These are phyloP conservation scores for Cairneyella variabilis DNA, from an alignment of 495 filamentous ascomycete genomes.

Conservation along the genomic window DNA sequence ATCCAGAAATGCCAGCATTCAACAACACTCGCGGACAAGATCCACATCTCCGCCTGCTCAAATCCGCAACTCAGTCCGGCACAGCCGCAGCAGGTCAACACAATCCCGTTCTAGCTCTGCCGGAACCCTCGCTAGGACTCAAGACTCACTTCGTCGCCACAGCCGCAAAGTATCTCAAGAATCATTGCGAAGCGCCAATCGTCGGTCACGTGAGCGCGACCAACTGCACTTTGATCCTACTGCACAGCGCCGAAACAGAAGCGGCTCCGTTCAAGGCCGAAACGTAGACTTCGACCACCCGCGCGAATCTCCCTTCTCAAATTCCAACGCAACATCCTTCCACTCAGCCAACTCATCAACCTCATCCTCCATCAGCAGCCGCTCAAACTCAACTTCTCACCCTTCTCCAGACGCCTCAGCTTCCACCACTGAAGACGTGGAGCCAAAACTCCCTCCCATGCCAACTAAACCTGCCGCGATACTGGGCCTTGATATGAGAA, in stretches of 20 bases:
- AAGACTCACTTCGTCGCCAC: constrained; percentile 10
- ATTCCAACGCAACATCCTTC: constrained; percentile 4
- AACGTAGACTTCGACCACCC: constrained; percentile 22
- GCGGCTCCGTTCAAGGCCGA: constrained; percentile 19
- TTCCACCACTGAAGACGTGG: neutral
- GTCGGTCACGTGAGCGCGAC: constrained; percentile 11
- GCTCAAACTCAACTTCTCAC: neutral
- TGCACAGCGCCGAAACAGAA: constrained; percentile 2
- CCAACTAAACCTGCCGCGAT: neutral
- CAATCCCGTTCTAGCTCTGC: neutral
- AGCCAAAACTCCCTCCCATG: neutral
- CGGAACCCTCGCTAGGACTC: constrained; percentile 2
- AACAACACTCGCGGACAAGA: no score
- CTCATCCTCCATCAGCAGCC: neutral
- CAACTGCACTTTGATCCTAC: constrained; percentile 19
- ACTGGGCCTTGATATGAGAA: neutral
- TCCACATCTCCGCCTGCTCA: no score
- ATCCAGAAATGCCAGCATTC: no score
- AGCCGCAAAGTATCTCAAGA: neutral
- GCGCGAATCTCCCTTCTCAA: constrained; percentile 20
- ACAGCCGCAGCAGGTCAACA: constrained; percentile 7
- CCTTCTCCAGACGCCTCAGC: neutral
- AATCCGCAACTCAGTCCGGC: neutral
- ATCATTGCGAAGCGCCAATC: neutral
- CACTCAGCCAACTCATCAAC: constrained; percentile 4